Conservation (phyloP, 345 rosid genomes). For the Linum trigynum region DNA sequence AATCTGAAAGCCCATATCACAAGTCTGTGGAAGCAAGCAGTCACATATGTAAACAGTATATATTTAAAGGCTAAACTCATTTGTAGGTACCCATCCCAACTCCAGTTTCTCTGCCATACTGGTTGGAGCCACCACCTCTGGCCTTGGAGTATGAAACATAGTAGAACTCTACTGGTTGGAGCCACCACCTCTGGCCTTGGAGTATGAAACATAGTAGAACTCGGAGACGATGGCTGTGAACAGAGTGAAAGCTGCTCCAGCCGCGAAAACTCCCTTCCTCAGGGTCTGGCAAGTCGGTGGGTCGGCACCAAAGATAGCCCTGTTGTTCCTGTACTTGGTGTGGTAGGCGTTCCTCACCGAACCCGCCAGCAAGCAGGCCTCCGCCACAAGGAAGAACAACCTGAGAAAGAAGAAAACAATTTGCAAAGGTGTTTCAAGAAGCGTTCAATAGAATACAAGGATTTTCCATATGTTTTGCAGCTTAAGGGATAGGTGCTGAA, state of each 20-base stretch:
- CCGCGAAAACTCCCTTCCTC: conserved; percentile 83
- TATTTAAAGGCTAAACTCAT: conserved; percentile 16
- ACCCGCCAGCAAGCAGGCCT: conserved; percentile 75
- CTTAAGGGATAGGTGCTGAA: neutral
- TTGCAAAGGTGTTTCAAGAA: neutral
- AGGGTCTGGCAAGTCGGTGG: conserved; percentile 71
- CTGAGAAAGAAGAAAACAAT: conserved; percentile 21
- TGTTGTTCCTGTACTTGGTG: conserved; percentile 72
- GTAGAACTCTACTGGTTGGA: conserved; percentile 68
- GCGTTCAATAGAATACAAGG: too few species aligned
- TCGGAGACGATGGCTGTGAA: conserved; percentile 63
- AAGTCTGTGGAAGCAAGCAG: too few species aligned
- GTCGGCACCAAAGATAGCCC: conserved; percentile 48
- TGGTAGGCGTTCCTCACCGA: conserved; percentile 85
- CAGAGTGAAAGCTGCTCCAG: conserved; percentile 82
- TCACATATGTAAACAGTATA: neutral
- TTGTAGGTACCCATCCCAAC: conserved; percentile 55
- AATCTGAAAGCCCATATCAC: too few species aligned
- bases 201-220: conserved; percentile 61
- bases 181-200: conserved; percentile 54
- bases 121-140: conserved; percentile 41
- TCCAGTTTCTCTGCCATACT: conserved; percentile 38
- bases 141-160: conserved; percentile 64
- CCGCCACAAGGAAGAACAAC: conserved; percentile 75
- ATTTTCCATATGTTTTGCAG: too few species aligned